phyloP scores from a whole-genome alignment of 2,329 filamentous ascomycete species.

The Fusarium compactum region DNA sequence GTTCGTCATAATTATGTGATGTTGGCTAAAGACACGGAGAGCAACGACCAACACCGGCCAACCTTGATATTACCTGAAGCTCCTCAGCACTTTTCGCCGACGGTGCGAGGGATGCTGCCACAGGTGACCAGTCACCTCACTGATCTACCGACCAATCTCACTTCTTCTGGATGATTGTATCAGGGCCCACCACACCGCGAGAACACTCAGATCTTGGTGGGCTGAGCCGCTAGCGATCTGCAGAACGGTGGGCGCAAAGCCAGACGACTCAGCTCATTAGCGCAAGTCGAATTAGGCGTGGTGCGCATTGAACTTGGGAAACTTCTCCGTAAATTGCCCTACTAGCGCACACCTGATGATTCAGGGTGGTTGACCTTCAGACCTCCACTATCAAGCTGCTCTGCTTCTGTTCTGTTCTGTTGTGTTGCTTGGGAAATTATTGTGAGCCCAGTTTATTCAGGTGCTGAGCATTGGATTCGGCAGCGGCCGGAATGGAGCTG shows the following conservation, averaged over 20 bases:
- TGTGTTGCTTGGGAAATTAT: conserved; percentile 22
- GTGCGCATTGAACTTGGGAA: conserved; percentile 26
- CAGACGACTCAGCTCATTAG: conserved; percentile 47
- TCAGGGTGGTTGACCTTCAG: conserved; percentile 25
- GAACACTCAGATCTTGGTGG: conserved; percentile 46
- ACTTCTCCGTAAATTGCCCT: conserved; percentile 27
- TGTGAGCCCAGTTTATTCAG: conserved; percentile 8
- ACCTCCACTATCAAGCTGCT: conserved; percentile 19
- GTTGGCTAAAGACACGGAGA: conserved; percentile 11
- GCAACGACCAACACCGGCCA: conserved; percentile 19
- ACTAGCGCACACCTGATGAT: conserved; percentile 29
- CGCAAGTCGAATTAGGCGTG: conserved; percentile 33
- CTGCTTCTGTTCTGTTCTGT: background rate
- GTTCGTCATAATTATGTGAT: conserved; percentile 31
- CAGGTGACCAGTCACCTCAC: conserved; percentile 45
- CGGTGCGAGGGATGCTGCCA: conserved; percentile 17
- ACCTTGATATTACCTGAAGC: conserved; percentile 15
- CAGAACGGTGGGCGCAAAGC: conserved; percentile 46
- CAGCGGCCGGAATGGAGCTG: conserved; percentile 28
- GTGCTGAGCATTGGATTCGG: conserved; percentile 21
- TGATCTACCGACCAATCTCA: conserved; percentile 49
- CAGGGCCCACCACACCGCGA: conserved; percentile 41
- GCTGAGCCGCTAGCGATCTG: conserved; percentile 48
- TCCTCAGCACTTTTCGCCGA: conserved; percentile 19
- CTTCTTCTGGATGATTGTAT: conserved; percentile 38